A percentile compares a stretch with the other conserved stretches of the same genome.
phyloP scores from a whole-genome alignment of 768 basidiomycete species.

The Podaxis sp. region DNA sequence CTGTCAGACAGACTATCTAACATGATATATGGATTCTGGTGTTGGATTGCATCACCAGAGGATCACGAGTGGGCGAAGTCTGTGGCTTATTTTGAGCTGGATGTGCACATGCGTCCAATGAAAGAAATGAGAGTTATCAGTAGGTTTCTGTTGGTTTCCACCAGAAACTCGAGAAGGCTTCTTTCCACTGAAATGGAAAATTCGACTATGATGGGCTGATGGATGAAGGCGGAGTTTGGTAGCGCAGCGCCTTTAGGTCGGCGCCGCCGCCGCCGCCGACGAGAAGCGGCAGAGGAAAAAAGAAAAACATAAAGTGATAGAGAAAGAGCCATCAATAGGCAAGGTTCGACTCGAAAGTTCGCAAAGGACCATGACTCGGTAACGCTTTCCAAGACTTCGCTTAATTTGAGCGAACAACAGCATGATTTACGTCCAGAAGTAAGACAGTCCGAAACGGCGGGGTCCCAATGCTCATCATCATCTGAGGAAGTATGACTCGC shows the following conservation, averaged over 20 bases:
- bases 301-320: background rate
- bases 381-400: background rate
- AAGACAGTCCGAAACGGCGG: background rate
- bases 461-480: background rate
- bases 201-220: conserved; percentile 6
- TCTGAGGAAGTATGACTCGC: conserved; percentile 2
- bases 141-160: conserved; percentile 3
- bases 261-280: conserved; percentile 7
- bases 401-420: background rate
- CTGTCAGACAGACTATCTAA: conserved; percentile 1
- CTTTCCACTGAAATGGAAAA: background rate
- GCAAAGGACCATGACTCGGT: background rate
- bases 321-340: background rate
- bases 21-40: conserved; percentile 6
- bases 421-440: background rate
- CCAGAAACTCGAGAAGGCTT: conserved; percentile 10
- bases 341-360: background rate
- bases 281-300: background rate
- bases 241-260: background rate
- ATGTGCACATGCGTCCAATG: background rate
- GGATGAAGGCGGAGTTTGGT: conserved; percentile 10
- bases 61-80: background rate
- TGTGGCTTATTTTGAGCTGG: background rate
- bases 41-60: background rate
- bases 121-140: background rate